Base-by-base conservation (phyloP, 2,329 filamentous ascomycete genomes). In the Fusarium sp. region DNA sequence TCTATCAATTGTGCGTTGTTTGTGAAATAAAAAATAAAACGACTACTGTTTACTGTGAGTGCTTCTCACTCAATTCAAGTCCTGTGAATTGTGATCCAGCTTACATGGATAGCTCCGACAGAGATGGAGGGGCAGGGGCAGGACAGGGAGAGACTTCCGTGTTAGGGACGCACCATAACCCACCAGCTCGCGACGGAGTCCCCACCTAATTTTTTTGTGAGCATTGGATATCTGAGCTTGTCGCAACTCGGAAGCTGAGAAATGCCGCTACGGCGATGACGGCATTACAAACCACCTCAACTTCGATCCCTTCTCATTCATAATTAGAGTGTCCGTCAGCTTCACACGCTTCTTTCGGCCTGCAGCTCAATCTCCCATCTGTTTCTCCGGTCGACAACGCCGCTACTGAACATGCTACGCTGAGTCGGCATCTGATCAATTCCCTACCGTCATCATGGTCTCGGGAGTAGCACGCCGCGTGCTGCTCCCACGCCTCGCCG, bases 391-490 rank as follows among this genome's bases (percentile, higher is more conserved):
- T 62, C 63, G 62, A 68, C 52, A 72, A 59, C 52, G 58, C 64
- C 61, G 59, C 63, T 60, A 68, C 66, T 76, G 74, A 80, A 74
- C 68, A 79, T 79, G 77, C 74, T 70, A 67, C 71, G 68, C 66
- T 73, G 62, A 71, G 68, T 71, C 55, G 67, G 54, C 61, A 54
- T 73, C 52, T 72, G 29, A 74, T 65, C 71, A 64, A 66, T 71
- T 69, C 68, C 67, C 74, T 66, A 66, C 74, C 66, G 73, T 76
- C 76, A 82, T 74, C 73, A 87, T 87, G 85, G 82, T 81, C 78
- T 81, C 83, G 80, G 84, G 82, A 79, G 81, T 81, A 76, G 80
- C 84, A 75, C 84, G 84, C 74, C 83, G 82, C 76, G 80, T 81
- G 79, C 80, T 86, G 81, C 81, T 85, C 79, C 84, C 84, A 68